Base-by-base conservation (phyloP, 1,284 basidiomycete species). In the Sanghuangporus sanghuang region DNA sequence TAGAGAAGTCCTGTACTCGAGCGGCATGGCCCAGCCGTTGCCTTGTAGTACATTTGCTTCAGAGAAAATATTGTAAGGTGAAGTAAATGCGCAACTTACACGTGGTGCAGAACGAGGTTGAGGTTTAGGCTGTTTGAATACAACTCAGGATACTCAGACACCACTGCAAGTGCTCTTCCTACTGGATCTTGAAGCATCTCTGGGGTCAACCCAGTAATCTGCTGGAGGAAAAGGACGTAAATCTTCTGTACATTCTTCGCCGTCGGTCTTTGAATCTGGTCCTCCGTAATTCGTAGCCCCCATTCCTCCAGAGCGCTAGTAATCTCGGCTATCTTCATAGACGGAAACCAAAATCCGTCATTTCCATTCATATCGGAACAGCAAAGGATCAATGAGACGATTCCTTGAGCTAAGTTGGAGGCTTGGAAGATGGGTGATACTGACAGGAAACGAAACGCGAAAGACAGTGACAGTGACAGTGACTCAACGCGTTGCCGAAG, bases 1-100 rank as follows among this genome's bases (percentile, higher is more conserved):
- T 78, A 66, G 81, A 86, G 73, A 96, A 95, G 72, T 89, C 86
- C 65, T 85, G 81, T 55, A 95, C 82, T 64, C 87, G 82, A n/a
- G 93, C 90, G 0, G 88, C 85, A 52, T 75, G 77, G 0, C 90
- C 88, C 42, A 95, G 84, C 49, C 86, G 82, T 46, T 82, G 80
- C 16, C 87, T 90, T 67, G 27, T 32, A 0, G 59, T 8, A 38
- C 42, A 35, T 53, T 48, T 18, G 27, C 3, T 62, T 27, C 23
- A 56, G 40, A 48, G 35, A 61, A 7, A 49, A 59, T 39, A 62
- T 62, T 32, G 56, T 59, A 48, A 61, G n/a, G 32, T 23, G 21
- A 61, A 18, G 23, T 32, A 14, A 57, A 39, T 39, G 16, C 11
- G 46, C 35, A 14, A 71, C 81, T 64, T 68, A 89, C 85, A 91